Percentiles rank a stretch among this genome's conserved stretches.
Evolutionary conservation across 495 filamentous ascomycete genomes (phyloP).

Genomic region (Halenospora varia): DNA sequence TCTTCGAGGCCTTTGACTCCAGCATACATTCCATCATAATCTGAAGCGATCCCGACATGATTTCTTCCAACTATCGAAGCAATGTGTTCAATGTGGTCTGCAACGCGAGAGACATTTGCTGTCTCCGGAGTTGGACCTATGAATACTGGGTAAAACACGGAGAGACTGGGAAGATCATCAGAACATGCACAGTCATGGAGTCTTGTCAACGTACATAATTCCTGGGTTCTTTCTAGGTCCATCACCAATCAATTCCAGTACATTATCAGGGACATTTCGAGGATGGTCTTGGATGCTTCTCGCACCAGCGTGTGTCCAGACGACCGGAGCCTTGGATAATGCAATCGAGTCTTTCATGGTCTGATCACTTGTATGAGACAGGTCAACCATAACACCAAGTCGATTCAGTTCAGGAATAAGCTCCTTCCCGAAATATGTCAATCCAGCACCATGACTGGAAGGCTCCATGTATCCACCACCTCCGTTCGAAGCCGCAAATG

Average conservation of each 20-base stretch:
- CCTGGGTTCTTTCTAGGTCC: not conserved
- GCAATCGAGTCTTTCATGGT: not conserved
- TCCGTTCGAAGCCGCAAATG: slow-evolving; percentile 7
- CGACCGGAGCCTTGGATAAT: not conserved
- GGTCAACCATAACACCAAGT: not conserved
- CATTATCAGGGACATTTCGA: slow-evolving; percentile 7
- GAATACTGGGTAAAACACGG: slow-evolving; percentile 6
- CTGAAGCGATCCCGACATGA: slow-evolving; percentile 18
- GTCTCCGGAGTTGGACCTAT: slow-evolving; percentile 8
- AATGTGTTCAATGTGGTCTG: slow-evolving; percentile 20
- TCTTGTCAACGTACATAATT: not conserved
- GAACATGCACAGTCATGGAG: not conserved
- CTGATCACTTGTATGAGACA: not conserved
- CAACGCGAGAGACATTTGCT: slow-evolving; percentile 4
- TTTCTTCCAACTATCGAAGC: slow-evolving; percentile 8
- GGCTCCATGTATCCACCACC: not conserved
- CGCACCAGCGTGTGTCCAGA: slow-evolving; percentile 1
- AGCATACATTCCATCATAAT: slow-evolving; percentile 20
- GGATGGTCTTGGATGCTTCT: slow-evolving; percentile 1
- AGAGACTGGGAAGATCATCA: not conserved
- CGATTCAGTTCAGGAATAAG: slow-evolving; percentile 4
- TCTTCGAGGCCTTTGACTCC: slow-evolving; percentile 16
- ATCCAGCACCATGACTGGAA: not conserved
- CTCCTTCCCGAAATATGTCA: slow-evolving; percentile 6
- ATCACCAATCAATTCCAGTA: slow-evolving; percentile 4